Base-by-base conservation (phyloP, 257 asterid genomes). In the Anisodus tanguticus region DNA sequence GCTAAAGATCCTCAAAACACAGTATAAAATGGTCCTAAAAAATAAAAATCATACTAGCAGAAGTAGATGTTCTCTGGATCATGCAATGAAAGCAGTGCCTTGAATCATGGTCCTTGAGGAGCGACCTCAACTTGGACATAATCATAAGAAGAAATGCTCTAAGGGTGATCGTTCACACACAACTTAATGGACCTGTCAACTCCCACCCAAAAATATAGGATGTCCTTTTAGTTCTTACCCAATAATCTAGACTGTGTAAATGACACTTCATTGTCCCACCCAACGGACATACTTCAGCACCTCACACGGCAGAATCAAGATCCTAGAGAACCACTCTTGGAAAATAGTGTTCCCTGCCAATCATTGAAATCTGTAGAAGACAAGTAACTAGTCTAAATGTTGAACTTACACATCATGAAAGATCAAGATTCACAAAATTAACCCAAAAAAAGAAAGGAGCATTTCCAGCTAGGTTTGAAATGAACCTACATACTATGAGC, bases 31-130 rank as follows among this genome's bases (percentile, higher is more conserved):
- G 59, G 59, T 72, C 80, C 80, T 31, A 31, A 31, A 31, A 31
- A 31, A 31, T 19, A 22, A 72, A 72, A 22, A 9, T 43, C 16
- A 43, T n/a, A 72, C n/a, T 35, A 72, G 80, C 41, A 72, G 12
- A 72, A 22, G 80, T 72, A 72, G 59, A 47, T 49, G 59, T 72
- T 19, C 59, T 72, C 80, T 5, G 3, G 59, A 72, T 58, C 59
- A 45, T 72, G 80, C 59, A 31, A 31, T 31, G 35, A 47, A 47
- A 6, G 59, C 59, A 72, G 58, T 47, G 41, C 41, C 59, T 72
- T 10, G 59, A 72, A 72, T 22, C 80, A 19, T 72, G 59, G 54
- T 47, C 59, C 10, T 67, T 37, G 47, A 39, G 53, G 49, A 68
- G 12, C 53, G 35, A 68, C 41, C 70, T 63, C 70, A 22, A 63